Evolutionary conservation across 225 moss, liverwort and hornwort genomes (phyloP), one percentile per base, ranked within the genome.

Genomic region (Physcomitrium patens): DNA sequence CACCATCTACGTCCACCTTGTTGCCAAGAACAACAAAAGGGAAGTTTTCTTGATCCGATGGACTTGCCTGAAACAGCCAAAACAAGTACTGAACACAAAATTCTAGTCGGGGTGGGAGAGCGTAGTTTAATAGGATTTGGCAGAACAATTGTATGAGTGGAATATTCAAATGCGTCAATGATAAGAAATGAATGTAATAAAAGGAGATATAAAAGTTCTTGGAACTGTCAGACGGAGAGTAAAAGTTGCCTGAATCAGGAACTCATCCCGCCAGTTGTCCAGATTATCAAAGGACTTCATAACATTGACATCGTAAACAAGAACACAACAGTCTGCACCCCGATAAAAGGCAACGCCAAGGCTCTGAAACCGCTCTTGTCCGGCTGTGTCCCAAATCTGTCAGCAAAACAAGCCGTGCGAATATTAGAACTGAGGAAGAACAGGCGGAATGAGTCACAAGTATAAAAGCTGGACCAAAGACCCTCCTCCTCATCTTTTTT

Each of bases 341-440:
- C 96, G 91, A 54, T 94, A 97, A 46, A 97, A 97, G 7, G 94
- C 96, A 69, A 97, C 94, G 17, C 96, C 94, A 59, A 97, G 87
- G 72, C 96, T 97, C 76, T 94, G 94, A 70, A 97, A 97, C 50
- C 92, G 92, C 81, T 97, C 96, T 77, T 97, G 94, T 45, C 96
- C 96, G 66, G 92, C 94, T 56, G 96, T 96, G 77, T 94, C 96
- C 96, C 94, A 97, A 57, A 97, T 94, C 96, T 97, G 80, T 44
- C 46, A 69, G 13, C 10, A 54, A 24, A 9, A 3, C n/a, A 67
- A 26, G 12, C 1, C 19, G 58, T 77, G 27, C 80, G 60, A 12
- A 46, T 44, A 42, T 7, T 10, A 31, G 16, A 10, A 50, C 4
- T 17, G 44, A 37, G 8, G 50, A 24, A 49, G 49, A 1, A 12